phyloP scores from a whole-genome alignment of 805 yeast species.

The Myxozyma vanderwaltii region DNA sequence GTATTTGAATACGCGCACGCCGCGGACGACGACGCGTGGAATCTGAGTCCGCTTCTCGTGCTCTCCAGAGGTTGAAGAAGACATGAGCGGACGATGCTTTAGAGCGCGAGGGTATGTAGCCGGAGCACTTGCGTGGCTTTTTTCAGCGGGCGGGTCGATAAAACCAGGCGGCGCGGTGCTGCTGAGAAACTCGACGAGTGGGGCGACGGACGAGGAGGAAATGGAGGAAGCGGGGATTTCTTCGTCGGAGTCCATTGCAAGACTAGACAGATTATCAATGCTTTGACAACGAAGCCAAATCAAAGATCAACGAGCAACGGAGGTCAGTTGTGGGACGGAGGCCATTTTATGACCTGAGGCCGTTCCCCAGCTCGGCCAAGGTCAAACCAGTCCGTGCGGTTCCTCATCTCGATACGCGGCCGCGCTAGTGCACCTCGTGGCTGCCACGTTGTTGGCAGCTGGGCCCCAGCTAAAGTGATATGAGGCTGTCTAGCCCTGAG shows the following conservation, averaged over 20 bases:
- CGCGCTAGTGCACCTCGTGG: constrained; percentile 11
- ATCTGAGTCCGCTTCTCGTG: constrained; percentile 1
- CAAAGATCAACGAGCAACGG: neutral
- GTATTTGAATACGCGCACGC: constrained; percentile 22
- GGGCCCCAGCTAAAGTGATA: constrained; percentile 1
- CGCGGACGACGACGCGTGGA: constrained; percentile 19
- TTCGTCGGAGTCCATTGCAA: neutral
- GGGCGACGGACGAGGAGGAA: constrained; percentile 8
- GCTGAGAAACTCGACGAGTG: constrained; percentile 13
- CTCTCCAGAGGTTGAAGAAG: neutral
- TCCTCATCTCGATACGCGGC: neutral
- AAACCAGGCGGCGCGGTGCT: constrained; percentile 13
- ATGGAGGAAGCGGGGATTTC: neutral
- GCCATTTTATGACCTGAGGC: neutral
- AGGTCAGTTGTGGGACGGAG: neutral
- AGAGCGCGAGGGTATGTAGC: neutral
- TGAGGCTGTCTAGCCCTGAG: constrained; percentile 1
- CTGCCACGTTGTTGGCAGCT: constrained; percentile 12
- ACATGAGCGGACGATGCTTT: neutral
- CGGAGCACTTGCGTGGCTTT: neutral
- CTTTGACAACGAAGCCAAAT: no score
- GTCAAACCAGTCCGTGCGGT: neutral
- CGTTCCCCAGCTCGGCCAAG: neutral
- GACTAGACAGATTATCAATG: neutral
- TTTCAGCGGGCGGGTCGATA: neutral